Evolutionary conservation across 2,329 filamentous ascomycete species (phyloP), one percentile per base, ranked within the genome.

Genomic region (Zasmidium citrigriseum): DNA sequence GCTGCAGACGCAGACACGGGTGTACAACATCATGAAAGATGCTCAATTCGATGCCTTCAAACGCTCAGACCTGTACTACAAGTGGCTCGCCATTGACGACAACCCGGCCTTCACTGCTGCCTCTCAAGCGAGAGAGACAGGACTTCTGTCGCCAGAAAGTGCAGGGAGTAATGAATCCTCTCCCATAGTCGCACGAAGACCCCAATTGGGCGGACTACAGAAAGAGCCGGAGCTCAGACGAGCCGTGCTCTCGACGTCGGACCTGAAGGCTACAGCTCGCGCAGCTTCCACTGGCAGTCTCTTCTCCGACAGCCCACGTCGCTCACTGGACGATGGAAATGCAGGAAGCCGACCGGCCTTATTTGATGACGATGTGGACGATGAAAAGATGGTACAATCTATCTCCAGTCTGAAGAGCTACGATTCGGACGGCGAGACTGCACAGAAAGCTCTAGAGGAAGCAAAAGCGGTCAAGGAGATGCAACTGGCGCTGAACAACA

Each of bases 1-100:
- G 22, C 74, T 99, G 41, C 85, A 84, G 61, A 88, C 90, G 0
- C 95, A 99, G 72, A 93, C 90, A 18, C 83, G 86, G 1, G 89
- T 93, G 0, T 82, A 97, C 57, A 90, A 96, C 60, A 87, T 90
- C 67, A 90, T 99, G 85, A 88, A 92, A 68, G 85, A 86, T 21
- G 85, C 83, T 14, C 86, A 96, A 70, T 95, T 95, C 63, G 86
- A 89, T 18, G 86, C 85, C 20, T 99, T 99, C 78, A 96, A 93
- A 70, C 90, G 87, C 66, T 96, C 95, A 0, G 95, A 98, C 70
- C 76, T 99, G 0, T 99, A 92, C 73, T 98, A 95, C 80, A 99
- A 99, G 73, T 97, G 93, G 72, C 81, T 99, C 1, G 91, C 93
- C 7, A 90, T 93, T 12, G 91, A 96, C 68, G 92, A 96, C 53